Base-by-base conservation (phyloP, 2,329 filamentous ascomycete species). In the Tolypocladium endophyticum region DNA sequence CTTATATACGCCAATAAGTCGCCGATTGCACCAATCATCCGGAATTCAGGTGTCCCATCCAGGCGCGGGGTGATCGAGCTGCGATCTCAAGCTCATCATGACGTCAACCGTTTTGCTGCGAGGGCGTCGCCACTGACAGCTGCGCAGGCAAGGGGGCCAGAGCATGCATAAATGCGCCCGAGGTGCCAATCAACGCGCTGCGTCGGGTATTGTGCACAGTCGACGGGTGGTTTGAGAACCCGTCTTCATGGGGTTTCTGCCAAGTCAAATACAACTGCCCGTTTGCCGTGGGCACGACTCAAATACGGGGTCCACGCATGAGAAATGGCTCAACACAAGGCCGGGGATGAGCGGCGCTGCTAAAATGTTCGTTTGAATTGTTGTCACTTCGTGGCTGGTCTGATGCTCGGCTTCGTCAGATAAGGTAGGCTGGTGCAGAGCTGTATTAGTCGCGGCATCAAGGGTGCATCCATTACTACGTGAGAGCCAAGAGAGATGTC, bases 71-170 rank as follows among this genome's bases (percentile, higher is more conserved):
- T 8, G 39, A 47, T 39, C 11, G 35, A 18, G 28, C 33, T 16
- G 23, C 25, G 38, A 55, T 60, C 28, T 16, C 20, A 39, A 30
- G 39, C 33, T 60, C 59, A 60, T 60, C 59, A 60, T 60, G 59
- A 60, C 59, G 59, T 60, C 59, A 60, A 55, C 39, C 41, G 30
- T 14, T 14, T 20, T 28, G n/a, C 28, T 14, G 11, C 7, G 16
- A 4, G 47, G 25, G 12, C 30, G 4, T 39, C 5, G 36, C 4
- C 23, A 30, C 35, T 28, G 20, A 54, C 30, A 23, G 1, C 30
- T 35, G 30, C 30, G 11, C 50, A 30, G 9, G 23, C 25, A 30
- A 16, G 23, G 8, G 20, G 6, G 43, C 43, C 12, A 25, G 43
- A 14, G 50, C 18, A n/a, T 12, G 9, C 18, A 52, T 16, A 52